phyloP scores from a whole-genome alignment of 2,329 filamentous ascomycete genomes.

The Sclerotiophoma versabilis region DNA sequence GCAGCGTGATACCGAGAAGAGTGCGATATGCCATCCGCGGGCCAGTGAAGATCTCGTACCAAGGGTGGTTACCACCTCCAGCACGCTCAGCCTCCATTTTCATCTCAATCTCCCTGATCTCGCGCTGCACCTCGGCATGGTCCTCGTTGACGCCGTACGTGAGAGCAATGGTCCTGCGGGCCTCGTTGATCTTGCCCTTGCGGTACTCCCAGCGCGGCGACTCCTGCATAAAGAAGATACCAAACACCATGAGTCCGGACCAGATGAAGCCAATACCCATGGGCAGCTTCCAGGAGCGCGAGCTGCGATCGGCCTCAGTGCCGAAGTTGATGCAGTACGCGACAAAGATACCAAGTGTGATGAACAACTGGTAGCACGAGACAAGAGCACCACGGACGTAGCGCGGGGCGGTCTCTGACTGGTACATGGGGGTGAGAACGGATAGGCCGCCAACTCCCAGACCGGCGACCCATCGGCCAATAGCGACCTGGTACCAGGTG shows the following conservation, averaged over 20 bases:
- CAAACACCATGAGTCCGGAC: constrained; percentile 61
- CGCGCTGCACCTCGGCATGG: constrained; percentile 61
- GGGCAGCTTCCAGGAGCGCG: constrained; percentile 69
- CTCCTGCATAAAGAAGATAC: constrained; percentile 64
- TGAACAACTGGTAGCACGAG: constrained; percentile 71
- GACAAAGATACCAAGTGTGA: constrained; percentile 70
- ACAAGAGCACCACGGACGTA: constrained; percentile 70
- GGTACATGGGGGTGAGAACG: constrained; percentile 67
- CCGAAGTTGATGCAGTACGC: constrained; percentile 65
- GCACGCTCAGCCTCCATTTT: constrained; percentile 62
- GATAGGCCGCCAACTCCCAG: constrained; percentile 70
- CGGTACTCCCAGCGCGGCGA: constrained; percentile 66
- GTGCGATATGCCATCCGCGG: constrained; percentile 73
- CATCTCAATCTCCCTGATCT: constrained; percentile 63
- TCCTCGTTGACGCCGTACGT: constrained; percentile 64
- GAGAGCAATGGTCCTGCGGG: constrained; percentile 59
- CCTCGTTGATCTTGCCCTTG: constrained; percentile 59
- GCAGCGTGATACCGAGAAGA: constrained; percentile 66
- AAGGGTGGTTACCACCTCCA: constrained; percentile 44
- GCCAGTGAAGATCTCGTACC: constrained; percentile 68
- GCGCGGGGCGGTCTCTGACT: constrained; percentile 70
- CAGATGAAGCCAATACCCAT: constrained; percentile 66
- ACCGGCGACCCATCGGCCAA: constrained; percentile 71
- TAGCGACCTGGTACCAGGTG: constrained; percentile 69
- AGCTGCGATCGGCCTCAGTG: constrained; percentile 58